Conservation (phyloP, 2,329 filamentous ascomycete species). For the Chaetomiaceae sp. region DNA sequence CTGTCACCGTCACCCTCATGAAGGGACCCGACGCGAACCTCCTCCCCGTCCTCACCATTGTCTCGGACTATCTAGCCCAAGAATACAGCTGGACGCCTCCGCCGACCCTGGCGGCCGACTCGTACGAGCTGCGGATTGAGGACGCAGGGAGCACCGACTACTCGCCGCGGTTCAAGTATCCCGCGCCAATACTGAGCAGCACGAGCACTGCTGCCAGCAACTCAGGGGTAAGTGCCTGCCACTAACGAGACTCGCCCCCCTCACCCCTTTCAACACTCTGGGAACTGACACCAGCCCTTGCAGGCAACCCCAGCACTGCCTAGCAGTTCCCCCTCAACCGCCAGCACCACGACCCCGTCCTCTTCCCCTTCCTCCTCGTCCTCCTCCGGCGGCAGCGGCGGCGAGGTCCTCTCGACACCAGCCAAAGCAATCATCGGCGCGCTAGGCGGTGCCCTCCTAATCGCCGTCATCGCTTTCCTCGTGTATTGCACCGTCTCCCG, state of each 20-base stretch:
- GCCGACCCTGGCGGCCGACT: neutral
- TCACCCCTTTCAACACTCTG: neutral
- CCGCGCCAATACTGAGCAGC: neutral
- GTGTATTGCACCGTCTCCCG: neutral
- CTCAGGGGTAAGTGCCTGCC: neutral
- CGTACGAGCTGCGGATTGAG: slow-evolving; percentile 6
- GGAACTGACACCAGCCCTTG: neutral
- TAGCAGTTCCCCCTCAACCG: neutral
- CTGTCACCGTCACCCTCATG: slow-evolving; percentile 11
- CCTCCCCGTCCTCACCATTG: slow-evolving; percentile 1
- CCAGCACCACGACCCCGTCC: neutral
- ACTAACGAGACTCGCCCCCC: no score
- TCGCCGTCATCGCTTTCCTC: neutral
- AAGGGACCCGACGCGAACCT: slow-evolving; percentile 12
- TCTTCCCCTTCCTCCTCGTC: neutral
- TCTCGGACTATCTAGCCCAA: neutral
- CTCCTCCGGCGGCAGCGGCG: no score
- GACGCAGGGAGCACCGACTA: slow-evolving; percentile 13
- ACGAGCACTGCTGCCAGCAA: neutral
- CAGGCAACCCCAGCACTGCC: neutral
- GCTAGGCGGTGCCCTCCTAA: neutral
- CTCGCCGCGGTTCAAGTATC: slow-evolving; percentile 10
- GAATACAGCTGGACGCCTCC: slow-evolving; percentile 15
- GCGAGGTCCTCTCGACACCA: neutral
- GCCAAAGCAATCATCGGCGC: slow-evolving; percentile 4